Conservation (phyloP, 768 basidiomycete species). For the Lactifluus pinguis region DNA sequence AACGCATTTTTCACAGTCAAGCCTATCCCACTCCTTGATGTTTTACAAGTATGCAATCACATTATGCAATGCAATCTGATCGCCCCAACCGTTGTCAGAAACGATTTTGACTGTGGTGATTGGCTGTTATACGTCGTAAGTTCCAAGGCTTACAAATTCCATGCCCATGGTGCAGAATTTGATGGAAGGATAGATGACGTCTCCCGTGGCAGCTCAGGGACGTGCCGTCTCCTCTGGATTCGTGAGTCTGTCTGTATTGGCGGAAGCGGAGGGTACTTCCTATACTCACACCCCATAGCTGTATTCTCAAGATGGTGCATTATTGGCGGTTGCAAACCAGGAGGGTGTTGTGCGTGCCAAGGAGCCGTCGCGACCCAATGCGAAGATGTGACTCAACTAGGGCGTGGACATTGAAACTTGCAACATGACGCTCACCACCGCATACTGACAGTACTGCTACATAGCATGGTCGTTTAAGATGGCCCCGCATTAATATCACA, state of each 20-base stretch:
- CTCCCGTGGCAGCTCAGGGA: slow-evolving; percentile 2
- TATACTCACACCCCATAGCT: slow-evolving; percentile 4
- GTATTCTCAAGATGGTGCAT: slow-evolving; percentile 11
- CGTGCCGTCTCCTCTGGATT: slow-evolving; percentile 9
- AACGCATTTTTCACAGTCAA: slow-evolving; percentile 39
- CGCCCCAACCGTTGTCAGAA: slow-evolving; percentile 31
- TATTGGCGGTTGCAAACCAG: slow-evolving; percentile 15
- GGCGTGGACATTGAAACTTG: too few relatives aligned
- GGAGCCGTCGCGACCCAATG: background rate
- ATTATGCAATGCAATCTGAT: background rate
- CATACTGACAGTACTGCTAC: too few relatives aligned
- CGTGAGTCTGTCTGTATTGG: slow-evolving; percentile 2
- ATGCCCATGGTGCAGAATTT: background rate
- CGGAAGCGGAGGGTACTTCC: background rate
- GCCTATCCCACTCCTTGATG: slow-evolving; percentile 71
- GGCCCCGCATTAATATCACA: background rate
- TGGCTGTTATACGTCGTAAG: slow-evolving; percentile 74
- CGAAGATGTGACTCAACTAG: slow-evolving; percentile 12
- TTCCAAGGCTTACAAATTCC: background rate
- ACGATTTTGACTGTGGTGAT: slow-evolving; percentile 68
- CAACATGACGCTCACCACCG: too few relatives aligned
- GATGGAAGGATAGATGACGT: background rate
- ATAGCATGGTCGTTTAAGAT: background rate
- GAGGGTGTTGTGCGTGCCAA: slow-evolving; percentile 16
- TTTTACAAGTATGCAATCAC: slow-evolving; percentile 56